Conservation (phyloP, 805 yeast species). For the Ascoidea asiatica region DNA sequence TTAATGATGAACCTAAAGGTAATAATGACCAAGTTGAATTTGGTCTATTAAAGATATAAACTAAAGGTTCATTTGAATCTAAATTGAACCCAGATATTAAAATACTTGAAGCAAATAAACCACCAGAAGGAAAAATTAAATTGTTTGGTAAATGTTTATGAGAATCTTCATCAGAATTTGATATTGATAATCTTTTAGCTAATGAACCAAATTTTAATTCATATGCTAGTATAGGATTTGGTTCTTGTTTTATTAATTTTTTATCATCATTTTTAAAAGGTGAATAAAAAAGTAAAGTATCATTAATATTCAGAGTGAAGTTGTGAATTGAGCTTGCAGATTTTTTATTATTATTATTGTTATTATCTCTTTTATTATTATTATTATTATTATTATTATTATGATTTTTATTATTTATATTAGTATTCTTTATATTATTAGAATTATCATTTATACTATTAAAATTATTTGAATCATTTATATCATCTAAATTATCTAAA, state of each 20-base stretch:
- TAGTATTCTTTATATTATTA: no score
- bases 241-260: constrained; percentile 17
- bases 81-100: constrained; percentile 48
- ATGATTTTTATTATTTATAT: no score
- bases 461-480: no score
- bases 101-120: constrained; percentile 51
- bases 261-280: no score
- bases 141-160: constrained; percentile 28
- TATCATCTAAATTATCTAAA: no score
- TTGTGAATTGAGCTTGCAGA: not conserved
- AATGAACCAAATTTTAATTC: constrained; percentile 18
- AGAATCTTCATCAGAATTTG: constrained; percentile 9
- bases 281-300: constrained; percentile 11
- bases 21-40: constrained; percentile 54
- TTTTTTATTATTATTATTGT: not conserved
- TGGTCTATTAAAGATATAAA: constrained; percentile 37
- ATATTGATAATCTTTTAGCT: constrained; percentile 10
- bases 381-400: no score
- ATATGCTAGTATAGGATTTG: constrained; percentile 17
- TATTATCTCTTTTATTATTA: no score
- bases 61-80: constrained; percentile 25
- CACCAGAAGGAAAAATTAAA: constrained; percentile 44
- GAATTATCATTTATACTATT: no score
- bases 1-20: constrained; percentile 36
- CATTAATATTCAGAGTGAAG: constrained; percentile 6